Conservation (phyloP, 1,284 basidiomycete genomes). For the Cystobasidiaceae sp. region DNA sequence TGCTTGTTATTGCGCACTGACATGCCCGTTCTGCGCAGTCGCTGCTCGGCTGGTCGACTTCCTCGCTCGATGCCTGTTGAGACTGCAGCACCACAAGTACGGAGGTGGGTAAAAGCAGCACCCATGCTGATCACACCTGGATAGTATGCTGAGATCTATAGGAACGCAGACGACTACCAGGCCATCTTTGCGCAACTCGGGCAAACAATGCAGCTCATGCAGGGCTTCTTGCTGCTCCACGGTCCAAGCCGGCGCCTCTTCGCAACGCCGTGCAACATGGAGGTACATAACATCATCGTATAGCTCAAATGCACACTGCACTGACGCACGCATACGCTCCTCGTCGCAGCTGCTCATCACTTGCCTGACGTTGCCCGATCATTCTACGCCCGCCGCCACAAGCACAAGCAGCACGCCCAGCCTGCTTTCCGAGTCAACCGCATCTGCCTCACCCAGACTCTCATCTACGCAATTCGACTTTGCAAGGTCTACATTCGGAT, state of each 20-base stretch:
- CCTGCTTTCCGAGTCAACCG: not conserved
- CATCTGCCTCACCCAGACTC: conserved; percentile 11
- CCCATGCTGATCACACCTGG: too few species aligned
- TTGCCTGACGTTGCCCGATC: conserved; percentile 28
- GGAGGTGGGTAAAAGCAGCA: conserved; percentile 17
- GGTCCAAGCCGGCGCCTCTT: conserved; percentile 11
- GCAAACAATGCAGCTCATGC: conserved; percentile 27
- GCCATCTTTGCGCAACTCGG: conserved; percentile 26
- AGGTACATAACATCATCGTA: not conserved
- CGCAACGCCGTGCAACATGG: conserved; percentile 21
- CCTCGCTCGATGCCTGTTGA: conserved; percentile 15
- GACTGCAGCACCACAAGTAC: conserved; percentile 30
- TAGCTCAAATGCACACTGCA: not conserved
- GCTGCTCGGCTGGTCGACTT: conserved; percentile 25
- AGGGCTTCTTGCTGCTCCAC: conserved; percentile 29
- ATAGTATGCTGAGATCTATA: too few species aligned
- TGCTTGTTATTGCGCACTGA: too few species aligned
- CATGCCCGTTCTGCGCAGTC: conserved; percentile 3
- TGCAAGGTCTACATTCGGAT: not conserved
- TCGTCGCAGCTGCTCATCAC: conserved; percentile 28
- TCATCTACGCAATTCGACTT: conserved; percentile 22
- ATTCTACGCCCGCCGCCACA: not conserved
- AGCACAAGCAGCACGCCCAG: not conserved
- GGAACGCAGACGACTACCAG: conserved; percentile 21
- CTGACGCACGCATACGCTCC: not conserved